phyloP scores from a whole-genome alignment of 225 moss, liverwort and hornwort species.

The Polytrichum commune region DNA sequence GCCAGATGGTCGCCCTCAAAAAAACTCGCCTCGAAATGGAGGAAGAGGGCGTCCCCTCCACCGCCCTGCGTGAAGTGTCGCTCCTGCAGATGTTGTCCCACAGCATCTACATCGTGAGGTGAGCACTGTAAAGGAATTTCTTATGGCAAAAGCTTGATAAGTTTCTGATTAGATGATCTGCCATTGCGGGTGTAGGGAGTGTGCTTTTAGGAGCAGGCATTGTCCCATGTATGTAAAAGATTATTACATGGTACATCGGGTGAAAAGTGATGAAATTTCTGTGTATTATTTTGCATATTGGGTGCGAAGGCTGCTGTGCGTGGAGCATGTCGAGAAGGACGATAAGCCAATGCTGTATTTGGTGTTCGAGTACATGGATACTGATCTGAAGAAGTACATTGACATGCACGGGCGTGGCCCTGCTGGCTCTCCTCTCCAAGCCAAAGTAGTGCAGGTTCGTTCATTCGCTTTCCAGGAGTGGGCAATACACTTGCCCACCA shows the following conservation, averaged over 20 bases:
- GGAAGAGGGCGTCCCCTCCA: conserved; percentile 49
- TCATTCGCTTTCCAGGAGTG: not conserved
- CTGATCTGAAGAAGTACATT: conserved; percentile 51
- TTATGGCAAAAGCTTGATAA: not conserved
- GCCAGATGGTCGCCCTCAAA: conserved; percentile 47
- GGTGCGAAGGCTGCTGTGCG: conserved; percentile 29
- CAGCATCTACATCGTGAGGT: conserved; percentile 39
- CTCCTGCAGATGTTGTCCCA: conserved; percentile 43
- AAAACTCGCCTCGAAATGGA: conserved; percentile 49
- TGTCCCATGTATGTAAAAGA: not conserved
- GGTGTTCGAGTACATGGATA: conserved; percentile 61
- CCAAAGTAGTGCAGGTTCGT: conserved; percentile 41
- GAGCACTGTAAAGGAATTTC: not conserved
- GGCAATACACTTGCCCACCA: not conserved
- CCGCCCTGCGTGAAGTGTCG: conserved; percentile 49
- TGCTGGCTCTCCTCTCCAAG: conserved; percentile 33
- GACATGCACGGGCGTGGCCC: conserved; percentile 44
- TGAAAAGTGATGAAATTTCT: not conserved
- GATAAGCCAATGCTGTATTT: conserved; percentile 48
- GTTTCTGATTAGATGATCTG: not conserved
- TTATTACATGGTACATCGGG: not conserved
- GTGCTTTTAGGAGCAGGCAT: not conserved
- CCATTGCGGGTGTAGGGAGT: not conserved
- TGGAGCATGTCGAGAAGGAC: conserved; percentile 46
- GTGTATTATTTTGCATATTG: not conserved